phyloP scores from a whole-genome alignment of 2,329 filamentous ascomycete species.

The Pyricularia sp. region DNA sequence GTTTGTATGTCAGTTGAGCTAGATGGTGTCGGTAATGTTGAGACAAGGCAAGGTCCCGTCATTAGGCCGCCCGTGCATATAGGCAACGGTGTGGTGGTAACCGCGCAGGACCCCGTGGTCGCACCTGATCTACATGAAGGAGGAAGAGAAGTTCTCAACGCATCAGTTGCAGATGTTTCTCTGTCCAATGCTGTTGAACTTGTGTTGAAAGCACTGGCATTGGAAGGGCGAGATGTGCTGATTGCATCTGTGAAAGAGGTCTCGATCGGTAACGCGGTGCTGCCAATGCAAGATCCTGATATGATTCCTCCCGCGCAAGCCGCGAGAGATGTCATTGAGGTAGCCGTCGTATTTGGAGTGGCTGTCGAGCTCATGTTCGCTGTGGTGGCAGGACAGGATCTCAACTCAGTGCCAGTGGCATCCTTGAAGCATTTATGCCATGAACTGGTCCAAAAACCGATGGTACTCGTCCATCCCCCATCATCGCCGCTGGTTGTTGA shows the following conservation, averaged over 20 bases:
- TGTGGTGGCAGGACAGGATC: not conserved
- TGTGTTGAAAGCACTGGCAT: not conserved
- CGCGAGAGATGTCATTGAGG: not conserved
- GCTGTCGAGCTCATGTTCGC: not conserved
- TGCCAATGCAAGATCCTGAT: not conserved
- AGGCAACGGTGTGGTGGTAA: not conserved
- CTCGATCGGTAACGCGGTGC: not conserved
- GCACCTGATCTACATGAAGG: not conserved
- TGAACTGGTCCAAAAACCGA: not conserved
- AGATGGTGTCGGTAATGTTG: not conserved
- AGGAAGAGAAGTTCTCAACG: not conserved
- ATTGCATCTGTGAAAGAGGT: not conserved
- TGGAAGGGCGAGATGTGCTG: not conserved
- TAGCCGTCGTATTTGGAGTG: not conserved
- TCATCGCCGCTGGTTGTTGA: not conserved
- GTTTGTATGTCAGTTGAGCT: not conserved
- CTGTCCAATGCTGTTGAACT: not conserved
- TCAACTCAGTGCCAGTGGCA: not conserved
- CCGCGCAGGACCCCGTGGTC: not conserved
- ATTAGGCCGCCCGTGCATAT: not conserved
- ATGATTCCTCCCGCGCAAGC: not conserved
- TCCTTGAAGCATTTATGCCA: not conserved
- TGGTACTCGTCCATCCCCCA: not conserved
- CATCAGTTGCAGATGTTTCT: not conserved
- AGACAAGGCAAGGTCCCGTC: constrained; percentile 1